Conservation (phyloP, 2,329 filamentous ascomycete genomes). For the Claviceps africana region DNA sequence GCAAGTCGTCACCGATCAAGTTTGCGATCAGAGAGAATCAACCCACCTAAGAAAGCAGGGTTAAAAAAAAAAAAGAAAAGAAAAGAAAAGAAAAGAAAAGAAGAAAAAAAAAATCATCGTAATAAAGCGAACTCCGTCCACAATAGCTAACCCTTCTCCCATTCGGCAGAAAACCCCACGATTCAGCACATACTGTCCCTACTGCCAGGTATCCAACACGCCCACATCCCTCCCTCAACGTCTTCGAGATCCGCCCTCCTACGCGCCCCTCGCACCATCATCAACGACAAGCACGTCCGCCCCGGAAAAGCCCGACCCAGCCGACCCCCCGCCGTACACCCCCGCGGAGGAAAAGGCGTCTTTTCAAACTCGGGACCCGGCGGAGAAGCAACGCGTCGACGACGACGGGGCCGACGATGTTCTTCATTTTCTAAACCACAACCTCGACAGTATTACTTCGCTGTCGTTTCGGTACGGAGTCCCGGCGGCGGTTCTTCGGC, state of each 20-base stretch:
- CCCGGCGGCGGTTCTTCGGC: slow-evolving; percentile 46
- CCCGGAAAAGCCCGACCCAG: no score
- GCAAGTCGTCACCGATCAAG: slow-evolving; percentile 24
- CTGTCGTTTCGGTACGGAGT: slow-evolving; percentile 60
- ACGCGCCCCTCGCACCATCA: slow-evolving; percentile 28
- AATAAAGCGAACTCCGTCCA: not conserved
- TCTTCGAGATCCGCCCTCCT: slow-evolving; percentile 54
- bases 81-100: not conserved
- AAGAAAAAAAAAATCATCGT: not conserved
- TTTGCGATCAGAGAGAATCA: no score
- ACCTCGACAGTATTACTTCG: slow-evolving; percentile 52
- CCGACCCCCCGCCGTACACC: slow-evolving; percentile 5
- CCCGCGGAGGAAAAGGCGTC: not conserved
- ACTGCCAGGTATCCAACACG: slow-evolving; percentile 56
- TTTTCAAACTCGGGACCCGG: not conserved
- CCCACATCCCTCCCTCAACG: slow-evolving; percentile 46
- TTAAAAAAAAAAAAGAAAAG: not conserved
- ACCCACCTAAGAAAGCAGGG: no score
- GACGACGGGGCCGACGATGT: slow-evolving; percentile 36
- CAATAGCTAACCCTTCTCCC: slow-evolving; percentile 4
- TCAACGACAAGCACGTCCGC: slow-evolving; percentile 17
- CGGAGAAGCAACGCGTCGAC: not conserved
- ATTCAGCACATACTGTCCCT: slow-evolving; percentile 55
- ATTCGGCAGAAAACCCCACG: slow-evolving; percentile 42
- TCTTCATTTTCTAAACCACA: slow-evolving; percentile 60